Evolutionary conservation across 495 filamentous ascomycete species (phyloP), one percentile per base, ranked within the genome.

Genomic region (Lasiosphaeris hirsuta): DNA sequence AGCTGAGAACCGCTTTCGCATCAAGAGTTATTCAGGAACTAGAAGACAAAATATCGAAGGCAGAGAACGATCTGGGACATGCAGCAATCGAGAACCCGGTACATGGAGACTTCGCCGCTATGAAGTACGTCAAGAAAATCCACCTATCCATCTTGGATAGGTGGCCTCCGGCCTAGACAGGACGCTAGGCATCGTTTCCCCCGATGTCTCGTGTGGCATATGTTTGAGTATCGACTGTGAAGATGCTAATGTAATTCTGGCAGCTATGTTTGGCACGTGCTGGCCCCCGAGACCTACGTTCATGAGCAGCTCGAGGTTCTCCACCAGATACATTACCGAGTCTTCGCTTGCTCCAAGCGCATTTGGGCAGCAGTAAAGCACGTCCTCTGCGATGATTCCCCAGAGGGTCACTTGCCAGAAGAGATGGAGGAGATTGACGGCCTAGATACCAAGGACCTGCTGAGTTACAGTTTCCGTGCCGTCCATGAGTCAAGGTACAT

Each of bases 381-480:
- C 45, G 80, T 92, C 10, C 79, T 98, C 3, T 98, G 94, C 62
- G 83, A 90, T 59, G 93, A 96, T 63, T 92, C 92, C 10, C 94
- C 94, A 0, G 93, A 97, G 69, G 92, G 94, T 2, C 84, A 92
- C 69, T 75, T 89, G 1, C 88, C 90, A 1, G 83, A 89, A 59
- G 85, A 90, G 7, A 63, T 86, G 14, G 87, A 92, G 51, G 81
- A 82, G 9, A 73, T 76, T n/a, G 79, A 87, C 18, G 86, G 86
- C 2, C 69, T 84, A 0, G 82, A 85, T 45, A 92, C 92, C 0
- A 96, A 97, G 65, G 90, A 93, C 64, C 77, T 92, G 35, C 75
- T 97, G 44, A 96, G 91, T 34, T 98, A 96, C 65, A 93, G 88
- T 42, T 98, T 96, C 82, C 83, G 94, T 63, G 90, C 90, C 0